Percentiles rank a stretch among this genome's conserved stretches.
phyloP scores from a whole-genome alignment of 345 rosid species.

The Psidium friedrichsthalianum region DNA sequence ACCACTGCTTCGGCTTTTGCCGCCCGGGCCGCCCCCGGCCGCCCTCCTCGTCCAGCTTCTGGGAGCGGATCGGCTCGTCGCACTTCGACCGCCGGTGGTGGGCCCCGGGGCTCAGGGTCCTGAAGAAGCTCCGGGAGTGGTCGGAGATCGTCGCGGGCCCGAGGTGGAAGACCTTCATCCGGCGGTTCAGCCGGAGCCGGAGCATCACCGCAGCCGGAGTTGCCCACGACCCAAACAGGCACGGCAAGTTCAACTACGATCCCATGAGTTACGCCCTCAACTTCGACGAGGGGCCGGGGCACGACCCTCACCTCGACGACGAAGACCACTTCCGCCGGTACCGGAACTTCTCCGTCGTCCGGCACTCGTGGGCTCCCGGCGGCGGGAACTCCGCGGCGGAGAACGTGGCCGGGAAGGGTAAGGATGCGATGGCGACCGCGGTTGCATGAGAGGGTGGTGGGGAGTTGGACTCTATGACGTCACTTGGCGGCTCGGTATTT shows the following conservation, averaged over 20 bases:
- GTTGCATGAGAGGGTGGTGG: not conserved
- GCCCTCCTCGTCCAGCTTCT: slow-evolving; percentile 30
- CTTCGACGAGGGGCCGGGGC: slow-evolving; percentile 49
- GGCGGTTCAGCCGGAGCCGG: slow-evolving; percentile 59
- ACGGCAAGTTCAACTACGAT: slow-evolving; percentile 73
- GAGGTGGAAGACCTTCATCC: slow-evolving; percentile 85
- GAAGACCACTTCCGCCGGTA: slow-evolving; percentile 17
- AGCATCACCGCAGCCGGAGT: not conserved
- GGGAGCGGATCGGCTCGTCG: slow-evolving; percentile 40
- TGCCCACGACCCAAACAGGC: slow-evolving; percentile 2
- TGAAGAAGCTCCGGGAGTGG: slow-evolving; percentile 69
- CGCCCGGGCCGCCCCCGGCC: slow-evolving; percentile 25
- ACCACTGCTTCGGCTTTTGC: slow-evolving; percentile 58
- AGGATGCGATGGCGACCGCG: slow-evolving; percentile 1
- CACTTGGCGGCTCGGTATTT: not conserved
- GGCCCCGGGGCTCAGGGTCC: slow-evolving; percentile 35
- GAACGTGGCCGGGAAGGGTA: slow-evolving; percentile 1
- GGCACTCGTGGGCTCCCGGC: slow-evolving; percentile 32
- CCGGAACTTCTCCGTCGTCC: slow-evolving; percentile 46
- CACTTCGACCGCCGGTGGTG: slow-evolving; percentile 36
- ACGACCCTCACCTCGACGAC: slow-evolving; percentile 20
- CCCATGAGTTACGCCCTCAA: slow-evolving; percentile 77
- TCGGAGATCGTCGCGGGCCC: slow-evolving; percentile 95
- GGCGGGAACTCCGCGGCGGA: slow-evolving; percentile 8
- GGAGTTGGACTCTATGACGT: not conserved